A percentile compares a stretch with the other conserved stretches of the same genome.
Conservation (phyloP, 192 early-diverging fungal genomes). For the Radiomyces spectabilis region DNA sequence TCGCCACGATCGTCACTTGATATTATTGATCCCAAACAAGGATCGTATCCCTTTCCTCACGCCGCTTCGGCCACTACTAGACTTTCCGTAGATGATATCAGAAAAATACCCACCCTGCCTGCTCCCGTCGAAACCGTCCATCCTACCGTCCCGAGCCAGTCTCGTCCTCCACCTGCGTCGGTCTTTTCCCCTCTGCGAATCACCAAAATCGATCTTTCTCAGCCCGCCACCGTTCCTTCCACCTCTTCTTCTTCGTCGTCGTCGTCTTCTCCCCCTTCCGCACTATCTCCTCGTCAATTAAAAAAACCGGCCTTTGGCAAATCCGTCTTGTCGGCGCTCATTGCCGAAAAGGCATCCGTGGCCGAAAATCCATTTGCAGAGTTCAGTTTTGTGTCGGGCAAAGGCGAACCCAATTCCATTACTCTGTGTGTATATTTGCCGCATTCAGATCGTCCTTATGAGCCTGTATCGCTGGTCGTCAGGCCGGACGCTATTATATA, state of each 20-base stretch:
- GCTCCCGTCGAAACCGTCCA: background rate
- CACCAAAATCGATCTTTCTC: background rate
- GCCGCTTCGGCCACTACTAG: too few species aligned
- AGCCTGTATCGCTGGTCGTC: slow-evolving; percentile 60
- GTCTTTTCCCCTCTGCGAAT: background rate
- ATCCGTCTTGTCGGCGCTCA: slow-evolving; percentile 56
- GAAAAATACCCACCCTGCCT: too few species aligned
- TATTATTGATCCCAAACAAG: background rate
- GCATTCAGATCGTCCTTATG: slow-evolving; percentile 28
- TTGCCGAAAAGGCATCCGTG: slow-evolving; percentile 51
- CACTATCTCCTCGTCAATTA: background rate
- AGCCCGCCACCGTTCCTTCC: background rate
- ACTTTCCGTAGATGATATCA: too few species aligned
- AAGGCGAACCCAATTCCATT: slow-evolving; percentile 47
- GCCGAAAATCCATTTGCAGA: slow-evolving; percentile 63
- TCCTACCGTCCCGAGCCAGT: background rate
- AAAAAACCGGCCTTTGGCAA: background rate
- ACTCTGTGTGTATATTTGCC: slow-evolving; percentile 63
- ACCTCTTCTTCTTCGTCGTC: background rate
- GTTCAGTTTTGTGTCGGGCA: slow-evolving; percentile 57
- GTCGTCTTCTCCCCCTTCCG: background rate
- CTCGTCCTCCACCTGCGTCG: background rate
- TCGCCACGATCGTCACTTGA: slow-evolving; percentile 26
- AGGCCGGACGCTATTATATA: slow-evolving; percentile 79
- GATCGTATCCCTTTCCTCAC: background rate